Conservation (phyloP, 441 rosid genomes). For the Aleurites moluccanus region DNA sequence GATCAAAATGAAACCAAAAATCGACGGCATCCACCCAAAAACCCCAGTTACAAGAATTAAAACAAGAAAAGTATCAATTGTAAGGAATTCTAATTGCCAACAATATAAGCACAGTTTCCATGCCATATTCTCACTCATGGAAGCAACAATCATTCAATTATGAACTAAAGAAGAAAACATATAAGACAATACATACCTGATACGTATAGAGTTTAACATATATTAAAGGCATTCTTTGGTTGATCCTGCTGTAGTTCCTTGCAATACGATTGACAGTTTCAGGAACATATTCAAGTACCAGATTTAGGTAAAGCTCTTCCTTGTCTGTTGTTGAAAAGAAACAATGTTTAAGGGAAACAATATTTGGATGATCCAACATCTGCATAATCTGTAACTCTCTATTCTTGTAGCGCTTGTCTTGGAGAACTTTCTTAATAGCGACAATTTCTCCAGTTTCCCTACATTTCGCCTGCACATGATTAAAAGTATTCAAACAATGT, state of each 20-base stretch:
- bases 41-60: background rate
- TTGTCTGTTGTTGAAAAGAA: constrained; percentile 92
- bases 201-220: constrained; percentile 94
- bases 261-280: constrained; percentile 90
- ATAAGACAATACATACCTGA: constrained; percentile 50
- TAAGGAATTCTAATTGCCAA: constrained; percentile 6
- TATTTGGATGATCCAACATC: constrained; percentile 97
- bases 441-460: constrained; percentile 95
- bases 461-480: constrained; percentile 81
- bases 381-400: constrained; percentile 97
- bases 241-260: constrained; percentile 73
- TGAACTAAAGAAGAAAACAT: background rate
- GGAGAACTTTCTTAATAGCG: constrained; percentile 97
- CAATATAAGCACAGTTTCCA: background rate
- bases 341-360: constrained; percentile 82
- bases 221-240: constrained; percentile 86
- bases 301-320: constrained; percentile 94
- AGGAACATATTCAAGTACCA: constrained; percentile 93
- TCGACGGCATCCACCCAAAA: background rate
- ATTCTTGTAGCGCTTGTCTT: constrained; percentile 97
- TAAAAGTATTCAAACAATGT: constrained; percentile 18
- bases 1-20: background rate
- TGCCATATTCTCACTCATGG: background rate
- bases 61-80: background rate
- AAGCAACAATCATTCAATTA: too few relatives aligned